Percentiles rank a stretch among this genome's conserved stretches.
Conservation (phyloP, 2,329 filamentous ascomycete species). For the Myriosclerotinia curreyana region DNA sequence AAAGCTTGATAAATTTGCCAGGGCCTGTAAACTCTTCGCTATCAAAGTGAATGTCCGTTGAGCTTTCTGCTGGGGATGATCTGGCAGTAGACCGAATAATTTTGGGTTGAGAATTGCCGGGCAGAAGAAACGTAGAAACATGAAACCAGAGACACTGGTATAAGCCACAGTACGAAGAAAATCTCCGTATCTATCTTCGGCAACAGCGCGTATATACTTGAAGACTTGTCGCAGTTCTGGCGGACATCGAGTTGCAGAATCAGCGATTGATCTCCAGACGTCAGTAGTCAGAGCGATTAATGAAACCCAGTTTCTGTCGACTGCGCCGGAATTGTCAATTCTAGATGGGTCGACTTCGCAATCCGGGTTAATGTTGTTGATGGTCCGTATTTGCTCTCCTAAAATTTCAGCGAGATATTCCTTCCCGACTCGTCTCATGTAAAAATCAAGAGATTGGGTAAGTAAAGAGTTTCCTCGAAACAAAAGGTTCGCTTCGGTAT, state of each 20-base stretch:
- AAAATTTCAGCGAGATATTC: slow-evolving; percentile 89
- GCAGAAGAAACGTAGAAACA: slow-evolving; percentile 93
- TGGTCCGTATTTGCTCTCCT: slow-evolving; percentile 79
- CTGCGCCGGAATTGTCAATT: slow-evolving; percentile 62
- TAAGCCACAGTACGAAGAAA: slow-evolving; percentile 87
- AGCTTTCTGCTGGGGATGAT: slow-evolving; percentile 78
- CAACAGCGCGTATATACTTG: slow-evolving; percentile 86
- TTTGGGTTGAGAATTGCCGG: slow-evolving; percentile 96
- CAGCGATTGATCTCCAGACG: slow-evolving; percentile 79
- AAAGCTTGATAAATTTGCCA: slow-evolving; percentile 87
- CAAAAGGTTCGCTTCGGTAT: slow-evolving; percentile 86
- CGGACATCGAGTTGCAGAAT: slow-evolving; percentile 72
- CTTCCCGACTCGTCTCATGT: slow-evolving; percentile 91
- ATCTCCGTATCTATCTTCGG: slow-evolving; percentile 91
- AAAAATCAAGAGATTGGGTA: slow-evolving; percentile 88
- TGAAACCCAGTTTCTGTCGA: slow-evolving; percentile 78
- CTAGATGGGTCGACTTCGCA: slow-evolving; percentile 94
- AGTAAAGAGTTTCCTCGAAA: slow-evolving; percentile 93
- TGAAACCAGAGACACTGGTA: slow-evolving; percentile 90
- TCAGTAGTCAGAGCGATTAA: slow-evolving; percentile 74
- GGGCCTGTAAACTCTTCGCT: slow-evolving; percentile 84
- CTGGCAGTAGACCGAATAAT: slow-evolving; percentile 78
- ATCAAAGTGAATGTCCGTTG: slow-evolving; percentile 89
- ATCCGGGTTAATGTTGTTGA: slow-evolving; percentile 85
- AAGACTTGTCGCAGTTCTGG: slow-evolving; percentile 80